Conservation (phyloP, 129 eudicot genomes). For the Pulicaria dysenterica region DNA sequence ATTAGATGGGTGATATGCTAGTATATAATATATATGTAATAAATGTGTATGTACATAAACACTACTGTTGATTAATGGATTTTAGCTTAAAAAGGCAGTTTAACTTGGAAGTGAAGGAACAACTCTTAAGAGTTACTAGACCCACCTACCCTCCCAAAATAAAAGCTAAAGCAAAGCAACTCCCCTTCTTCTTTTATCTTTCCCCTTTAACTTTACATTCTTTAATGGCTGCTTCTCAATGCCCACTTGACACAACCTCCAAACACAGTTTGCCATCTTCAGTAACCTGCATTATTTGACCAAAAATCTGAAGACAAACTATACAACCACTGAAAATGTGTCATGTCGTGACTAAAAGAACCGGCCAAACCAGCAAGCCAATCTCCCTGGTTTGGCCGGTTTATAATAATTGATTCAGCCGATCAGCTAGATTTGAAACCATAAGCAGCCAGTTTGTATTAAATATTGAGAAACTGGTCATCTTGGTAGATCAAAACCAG, state of each 20-base stretch:
- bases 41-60: constrained; percentile 32
- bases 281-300: constrained; percentile 29
- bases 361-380: too few species aligned
- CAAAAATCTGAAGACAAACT: neutral
- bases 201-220: constrained; percentile 34
- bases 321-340: too few species aligned
- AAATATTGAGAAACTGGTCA: too few species aligned
- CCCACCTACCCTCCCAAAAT: constrained; percentile 26
- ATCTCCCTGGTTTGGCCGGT: too few species aligned
- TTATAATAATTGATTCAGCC: too few species aligned
- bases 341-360: too few species aligned
- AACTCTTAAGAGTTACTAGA: constrained; percentile 34
- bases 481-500: too few species aligned
- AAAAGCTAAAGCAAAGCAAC: constrained; percentile 30
- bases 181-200: constrained; percentile 24
- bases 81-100: constrained; percentile 11
- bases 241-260: constrained; percentile 20
- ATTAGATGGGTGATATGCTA: too few species aligned
- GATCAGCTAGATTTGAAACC: too few species aligned
- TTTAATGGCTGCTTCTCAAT: constrained; percentile 26
- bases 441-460: too few species aligned
- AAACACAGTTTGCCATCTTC: constrained; percentile 21
- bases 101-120: constrained; percentile 40
- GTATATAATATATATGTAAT: neutral
- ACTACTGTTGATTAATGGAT: constrained; percentile 8